Conservation (phyloP, 2,329 filamentous ascomycete species). For the Sporothrix humicola region DNA sequence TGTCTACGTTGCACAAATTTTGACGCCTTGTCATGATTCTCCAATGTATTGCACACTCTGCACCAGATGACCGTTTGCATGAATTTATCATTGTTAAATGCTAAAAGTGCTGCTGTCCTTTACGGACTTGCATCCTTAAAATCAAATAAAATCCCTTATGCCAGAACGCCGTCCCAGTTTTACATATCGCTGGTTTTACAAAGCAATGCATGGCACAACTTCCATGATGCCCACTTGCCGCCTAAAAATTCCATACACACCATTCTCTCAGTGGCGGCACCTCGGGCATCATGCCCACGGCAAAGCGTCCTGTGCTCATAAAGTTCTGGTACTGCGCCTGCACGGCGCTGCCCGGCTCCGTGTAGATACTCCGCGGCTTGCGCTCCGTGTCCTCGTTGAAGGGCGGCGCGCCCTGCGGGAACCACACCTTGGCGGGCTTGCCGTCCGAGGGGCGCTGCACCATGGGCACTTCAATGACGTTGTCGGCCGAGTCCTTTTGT, state of each 20-base stretch:
- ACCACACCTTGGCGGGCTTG: conserved; percentile 67
- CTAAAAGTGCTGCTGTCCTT: no score
- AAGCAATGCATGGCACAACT: no score
- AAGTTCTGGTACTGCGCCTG: conserved; percentile 70
- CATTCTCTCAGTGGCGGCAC: conserved; percentile 80
- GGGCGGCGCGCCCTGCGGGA: conserved; percentile 70
- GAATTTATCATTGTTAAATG: no score
- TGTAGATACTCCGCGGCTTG: conserved; percentile 55
- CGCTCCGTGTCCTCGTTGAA: conserved; percentile 68
- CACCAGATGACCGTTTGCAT: no score
- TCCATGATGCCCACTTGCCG: no score
- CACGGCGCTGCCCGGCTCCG: conserved; percentile 40
- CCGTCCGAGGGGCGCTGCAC: conserved; percentile 27
- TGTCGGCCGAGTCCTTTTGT: conserved; percentile 44
- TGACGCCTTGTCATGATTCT: no score
- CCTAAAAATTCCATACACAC: conserved; percentile 72
- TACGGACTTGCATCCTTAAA: no score
- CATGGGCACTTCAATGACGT: conserved; percentile 43
- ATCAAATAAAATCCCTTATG: not conserved
- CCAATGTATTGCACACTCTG: no score
- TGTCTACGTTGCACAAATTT: no score
- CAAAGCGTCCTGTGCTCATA: conserved; percentile 69
- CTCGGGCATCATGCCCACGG: conserved; percentile 73
- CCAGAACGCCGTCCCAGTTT: no score
- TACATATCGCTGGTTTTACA: no score